These are phyloP conservation scores for Lolium perenne DNA, from an alignment of 176 grass and related monocot species.

Conservation along the genomic window DNA sequence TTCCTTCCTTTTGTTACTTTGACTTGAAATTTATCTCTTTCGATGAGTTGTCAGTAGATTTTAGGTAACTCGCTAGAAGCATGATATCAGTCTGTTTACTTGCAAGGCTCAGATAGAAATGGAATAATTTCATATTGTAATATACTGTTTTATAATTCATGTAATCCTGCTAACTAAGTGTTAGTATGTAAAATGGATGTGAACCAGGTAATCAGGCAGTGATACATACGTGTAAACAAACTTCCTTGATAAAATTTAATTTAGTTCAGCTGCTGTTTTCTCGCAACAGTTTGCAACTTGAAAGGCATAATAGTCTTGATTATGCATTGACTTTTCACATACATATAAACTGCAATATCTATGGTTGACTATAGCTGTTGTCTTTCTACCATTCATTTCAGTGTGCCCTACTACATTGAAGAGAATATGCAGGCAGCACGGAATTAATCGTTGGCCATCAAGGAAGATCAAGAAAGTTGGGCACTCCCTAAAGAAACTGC, in stretches of 20 bases:
- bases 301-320: neutral
- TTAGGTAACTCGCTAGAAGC: neutral
- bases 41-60: conserved; percentile 16
- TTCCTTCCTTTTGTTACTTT: neutral
- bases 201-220: neutral
- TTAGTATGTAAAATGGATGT: neutral
- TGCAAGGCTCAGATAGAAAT: neutral
- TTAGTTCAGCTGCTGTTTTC: neutral
- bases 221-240: neutral
- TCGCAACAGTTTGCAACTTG: neutral
- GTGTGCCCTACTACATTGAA: conserved; percentile 98
- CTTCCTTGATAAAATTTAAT: too few relatives aligned
- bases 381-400: conserved; percentile 52
- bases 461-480: conserved; percentile 98
- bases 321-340: conserved; percentile 22
- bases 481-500: conserved; percentile 90
- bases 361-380: neutral
- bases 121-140: neutral
- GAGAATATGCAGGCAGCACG: conserved; percentile 95
- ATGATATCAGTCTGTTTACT: neutral
- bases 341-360: conserved; percentile 12
- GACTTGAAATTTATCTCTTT: conserved; percentile 4
- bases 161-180: neutral
- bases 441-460: conserved; percentile 95
- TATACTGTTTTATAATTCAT: neutral